A percentile compares a stretch with the other conserved stretches of the same genome.
phyloP scores from a whole-genome alignment of 2,329 filamentous ascomycete genomes.

The Blumeriella jaapii region DNA sequence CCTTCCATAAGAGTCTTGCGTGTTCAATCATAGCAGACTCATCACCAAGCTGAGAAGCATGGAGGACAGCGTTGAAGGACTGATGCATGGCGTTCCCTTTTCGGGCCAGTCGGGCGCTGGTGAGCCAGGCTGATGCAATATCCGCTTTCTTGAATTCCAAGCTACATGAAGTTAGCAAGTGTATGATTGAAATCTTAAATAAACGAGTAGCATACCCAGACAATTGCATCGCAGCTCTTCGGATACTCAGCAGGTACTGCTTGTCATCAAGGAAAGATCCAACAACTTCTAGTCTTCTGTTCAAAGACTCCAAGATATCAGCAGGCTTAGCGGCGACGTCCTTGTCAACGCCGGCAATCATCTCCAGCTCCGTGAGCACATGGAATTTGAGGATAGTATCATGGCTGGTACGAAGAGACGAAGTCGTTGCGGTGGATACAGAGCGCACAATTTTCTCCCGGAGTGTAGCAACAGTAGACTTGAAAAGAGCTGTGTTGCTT shows the following conservation, averaged over 20 bases:
- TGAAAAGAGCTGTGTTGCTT: constrained; percentile 40
- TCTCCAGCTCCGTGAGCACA: constrained; percentile 75
- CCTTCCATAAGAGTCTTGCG: constrained; percentile 82
- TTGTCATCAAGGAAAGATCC: constrained; percentile 88
- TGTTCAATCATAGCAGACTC: constrained; percentile 89
- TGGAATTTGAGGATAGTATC: constrained; percentile 79
- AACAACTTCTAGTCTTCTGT: constrained; percentile 73
- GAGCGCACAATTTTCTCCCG: constrained; percentile 60
- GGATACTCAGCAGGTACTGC: constrained; percentile 79
- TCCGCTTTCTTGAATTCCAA: constrained; percentile 55
- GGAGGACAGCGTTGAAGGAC: constrained; percentile 87
- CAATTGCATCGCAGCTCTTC: constrained; percentile 78
- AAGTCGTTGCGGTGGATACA: constrained; percentile 65
- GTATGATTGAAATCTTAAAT: neutral
- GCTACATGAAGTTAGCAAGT: constrained; percentile 24
- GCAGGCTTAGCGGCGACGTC: constrained; percentile 25
- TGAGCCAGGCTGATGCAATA: constrained; percentile 75
- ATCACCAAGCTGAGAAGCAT: constrained; percentile 75
- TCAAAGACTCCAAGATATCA: constrained; percentile 43
- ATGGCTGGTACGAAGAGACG: constrained; percentile 74
- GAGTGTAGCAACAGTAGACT: constrained; percentile 47
- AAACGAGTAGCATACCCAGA: constrained; percentile 39
- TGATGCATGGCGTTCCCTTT: constrained; percentile 76
- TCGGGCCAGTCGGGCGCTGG: constrained; percentile 72
- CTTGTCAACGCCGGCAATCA: constrained; percentile 46